phyloP scores from a whole-genome alignment of 2,329 filamentous ascomycete species.

The Fusarium pseudograminearum region DNA sequence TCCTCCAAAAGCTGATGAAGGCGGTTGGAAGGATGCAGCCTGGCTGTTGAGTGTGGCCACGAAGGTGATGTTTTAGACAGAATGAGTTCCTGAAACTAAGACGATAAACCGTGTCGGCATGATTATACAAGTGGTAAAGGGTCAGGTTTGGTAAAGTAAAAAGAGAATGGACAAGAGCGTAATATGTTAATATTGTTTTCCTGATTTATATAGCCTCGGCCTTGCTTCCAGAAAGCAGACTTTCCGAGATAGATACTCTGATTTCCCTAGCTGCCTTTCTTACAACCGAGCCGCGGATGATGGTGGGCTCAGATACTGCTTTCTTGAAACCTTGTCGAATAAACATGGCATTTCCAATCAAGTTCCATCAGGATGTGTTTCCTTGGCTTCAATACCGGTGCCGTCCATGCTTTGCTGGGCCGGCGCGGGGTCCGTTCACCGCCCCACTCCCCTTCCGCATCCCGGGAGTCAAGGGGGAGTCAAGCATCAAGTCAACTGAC shows the following conservation, averaged over 20 bases:
- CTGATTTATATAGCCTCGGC: neutral
- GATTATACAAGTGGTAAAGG: conserved; percentile 6
- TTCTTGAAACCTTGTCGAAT: neutral
- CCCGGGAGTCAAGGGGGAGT: conserved; percentile 19
- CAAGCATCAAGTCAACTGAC: conserved; percentile 11
- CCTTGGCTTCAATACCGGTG: neutral
- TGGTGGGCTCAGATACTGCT: too few species aligned
- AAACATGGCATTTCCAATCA: neutral
- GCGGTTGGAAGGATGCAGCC: conserved; percentile 74
- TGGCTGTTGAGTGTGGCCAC: conserved; percentile 75
- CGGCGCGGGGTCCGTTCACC: conserved; percentile 26
- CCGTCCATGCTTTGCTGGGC: conserved; percentile 5
- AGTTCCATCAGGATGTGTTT: conserved; percentile 7
- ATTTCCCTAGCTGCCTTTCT: neutral
- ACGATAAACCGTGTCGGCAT: conserved; percentile 14
- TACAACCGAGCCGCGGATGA: neutral
- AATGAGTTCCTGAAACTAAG: conserved; percentile 1
- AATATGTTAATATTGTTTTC: conserved; percentile 24
- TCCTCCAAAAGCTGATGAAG: conserved; percentile 64
- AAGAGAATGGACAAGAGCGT: conserved; percentile 14
- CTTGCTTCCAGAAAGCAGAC: neutral
- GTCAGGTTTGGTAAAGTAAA: conserved; percentile 1
- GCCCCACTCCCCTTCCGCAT: conserved; percentile 36
- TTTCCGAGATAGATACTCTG: conserved; percentile 4
- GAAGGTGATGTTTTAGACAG: conserved; percentile 67